phyloP scores from a whole-genome alignment of 2,329 filamentous ascomycete species.

The Lanzia echinophila region DNA sequence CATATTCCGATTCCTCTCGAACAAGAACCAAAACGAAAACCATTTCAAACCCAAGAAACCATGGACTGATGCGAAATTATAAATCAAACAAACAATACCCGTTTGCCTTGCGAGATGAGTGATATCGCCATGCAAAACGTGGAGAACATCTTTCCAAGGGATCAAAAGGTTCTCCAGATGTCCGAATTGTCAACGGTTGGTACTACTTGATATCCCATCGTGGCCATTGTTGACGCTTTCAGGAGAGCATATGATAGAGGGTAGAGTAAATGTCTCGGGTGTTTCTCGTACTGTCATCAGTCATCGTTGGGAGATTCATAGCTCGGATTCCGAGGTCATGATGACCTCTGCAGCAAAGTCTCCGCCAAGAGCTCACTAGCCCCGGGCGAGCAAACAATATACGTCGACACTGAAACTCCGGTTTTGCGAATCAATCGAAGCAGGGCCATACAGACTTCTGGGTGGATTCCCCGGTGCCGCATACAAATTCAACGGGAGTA shows the following conservation, averaged over 20 bases:
- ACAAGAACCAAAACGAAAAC: no score
- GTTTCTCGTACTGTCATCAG: no score
- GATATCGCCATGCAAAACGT: not conserved
- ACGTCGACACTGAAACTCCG: not conserved
- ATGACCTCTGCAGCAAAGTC: no score
- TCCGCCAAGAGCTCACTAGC: not conserved
- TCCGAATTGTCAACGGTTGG: not conserved
- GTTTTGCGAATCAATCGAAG: not conserved
- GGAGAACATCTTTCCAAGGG: not conserved
- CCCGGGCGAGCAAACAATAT: not conserved
- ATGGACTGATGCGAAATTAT: no score
- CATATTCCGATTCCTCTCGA: no score
- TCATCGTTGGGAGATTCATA: no score
- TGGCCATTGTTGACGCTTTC: not conserved
- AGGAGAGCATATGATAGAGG: not conserved
- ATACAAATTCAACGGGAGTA: not conserved
- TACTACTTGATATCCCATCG: not conserved
- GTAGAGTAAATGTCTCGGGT: not conserved
- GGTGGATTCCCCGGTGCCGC: not conserved
- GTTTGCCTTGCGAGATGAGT: no score
- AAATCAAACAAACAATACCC: no score
- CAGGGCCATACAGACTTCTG: not conserved
- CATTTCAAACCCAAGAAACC: no score
- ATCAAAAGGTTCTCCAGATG: not conserved
- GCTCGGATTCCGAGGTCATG: no score